Percentiles rank a stretch among this genome's conserved stretches.
Evolutionary conservation across 176 grass and related monocot species (phyloP).

Genomic region (Eleusine coracana): DNA sequence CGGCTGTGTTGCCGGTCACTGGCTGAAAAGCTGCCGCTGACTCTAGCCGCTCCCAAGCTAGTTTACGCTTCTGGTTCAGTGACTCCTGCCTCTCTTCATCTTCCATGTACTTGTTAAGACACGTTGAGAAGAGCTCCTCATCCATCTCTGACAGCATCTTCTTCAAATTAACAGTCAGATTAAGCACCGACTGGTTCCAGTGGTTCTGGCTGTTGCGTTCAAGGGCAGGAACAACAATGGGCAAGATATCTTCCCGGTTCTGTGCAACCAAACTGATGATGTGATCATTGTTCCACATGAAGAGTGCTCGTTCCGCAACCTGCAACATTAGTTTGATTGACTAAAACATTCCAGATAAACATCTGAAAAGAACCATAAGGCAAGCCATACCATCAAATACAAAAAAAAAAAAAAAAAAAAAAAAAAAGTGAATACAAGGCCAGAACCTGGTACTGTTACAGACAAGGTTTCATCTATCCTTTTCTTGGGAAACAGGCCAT

Average conservation of each 20-base stretch:
- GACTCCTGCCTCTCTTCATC: conserved; percentile 44
- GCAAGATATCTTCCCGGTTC: conserved; percentile 58
- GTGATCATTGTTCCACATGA: conserved; percentile 73
- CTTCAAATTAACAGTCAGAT: conserved; percentile 58
- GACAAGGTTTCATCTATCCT: neutral
- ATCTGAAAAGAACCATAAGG: neutral
- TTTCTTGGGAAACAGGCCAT: neutral
- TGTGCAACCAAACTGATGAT: conserved; percentile 61
- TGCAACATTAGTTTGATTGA: conserved; percentile 19
- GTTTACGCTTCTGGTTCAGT: conserved; percentile 47
- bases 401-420: neutral
- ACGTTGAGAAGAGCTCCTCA: conserved; percentile 53
- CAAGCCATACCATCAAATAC: neutral
- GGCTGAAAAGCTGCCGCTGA: conserved; percentile 55
- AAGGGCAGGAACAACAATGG: conserved; percentile 50
- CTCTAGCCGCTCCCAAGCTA: conserved; percentile 64
- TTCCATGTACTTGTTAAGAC: conserved; percentile 51
- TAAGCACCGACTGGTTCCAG: conserved; percentile 71
- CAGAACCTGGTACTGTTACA: neutral
- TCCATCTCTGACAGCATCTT: conserved; percentile 81
- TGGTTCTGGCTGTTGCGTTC: conserved; percentile 58
- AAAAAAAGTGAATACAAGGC: neutral
- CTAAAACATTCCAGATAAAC: neutral
- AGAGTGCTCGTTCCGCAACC: conserved; percentile 67
- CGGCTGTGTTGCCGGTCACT: conserved; percentile 67